phyloP scores from a whole-genome alignment of 75 land plant genomes.

The Pinus taeda region DNA sequence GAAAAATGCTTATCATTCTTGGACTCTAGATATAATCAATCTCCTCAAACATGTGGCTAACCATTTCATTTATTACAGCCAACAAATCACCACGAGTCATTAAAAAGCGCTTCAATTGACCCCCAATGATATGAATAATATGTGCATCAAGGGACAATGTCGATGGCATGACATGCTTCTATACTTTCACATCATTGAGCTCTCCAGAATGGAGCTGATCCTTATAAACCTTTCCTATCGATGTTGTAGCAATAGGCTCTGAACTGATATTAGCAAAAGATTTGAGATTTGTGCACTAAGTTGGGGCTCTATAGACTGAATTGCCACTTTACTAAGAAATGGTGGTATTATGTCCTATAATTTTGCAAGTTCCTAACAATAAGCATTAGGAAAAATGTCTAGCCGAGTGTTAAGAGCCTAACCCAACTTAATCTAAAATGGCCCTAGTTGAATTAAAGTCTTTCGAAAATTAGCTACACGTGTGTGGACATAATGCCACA shows the following conservation, averaged over 20 bases:
- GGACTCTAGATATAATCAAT: too few species aligned
- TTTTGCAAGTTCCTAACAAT: conserved; percentile 1
- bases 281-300: conserved; percentile 58
- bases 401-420: too few species aligned
- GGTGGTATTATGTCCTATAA: conserved; percentile 88
- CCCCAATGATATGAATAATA: conserved; percentile 85
- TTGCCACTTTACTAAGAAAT: conserved; percentile 65
- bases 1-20: too few species aligned
- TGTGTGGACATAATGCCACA: conserved; percentile 65
- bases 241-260: conserved; percentile 92
- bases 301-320: conserved; percentile 73
- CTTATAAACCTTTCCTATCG: conserved; percentile 96
- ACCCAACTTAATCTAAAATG: too few species aligned
- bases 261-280: conserved; percentile 82
- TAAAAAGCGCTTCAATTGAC: conserved; percentile 81
- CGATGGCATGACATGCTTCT: conserved; percentile 71
- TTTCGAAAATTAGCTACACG: conserved; percentile 47
- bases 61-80: too few species aligned
- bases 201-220: conserved; percentile 86
- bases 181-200: conserved; percentile 90
- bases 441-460: too few species aligned
- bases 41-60: too few species aligned
- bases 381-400: too few species aligned
- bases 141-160: conserved; percentile 82
- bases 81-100: conserved; percentile 80